Base-by-base conservation (phyloP, 768 basidiomycete genomes). In the Pleurotus djamor region DNA sequence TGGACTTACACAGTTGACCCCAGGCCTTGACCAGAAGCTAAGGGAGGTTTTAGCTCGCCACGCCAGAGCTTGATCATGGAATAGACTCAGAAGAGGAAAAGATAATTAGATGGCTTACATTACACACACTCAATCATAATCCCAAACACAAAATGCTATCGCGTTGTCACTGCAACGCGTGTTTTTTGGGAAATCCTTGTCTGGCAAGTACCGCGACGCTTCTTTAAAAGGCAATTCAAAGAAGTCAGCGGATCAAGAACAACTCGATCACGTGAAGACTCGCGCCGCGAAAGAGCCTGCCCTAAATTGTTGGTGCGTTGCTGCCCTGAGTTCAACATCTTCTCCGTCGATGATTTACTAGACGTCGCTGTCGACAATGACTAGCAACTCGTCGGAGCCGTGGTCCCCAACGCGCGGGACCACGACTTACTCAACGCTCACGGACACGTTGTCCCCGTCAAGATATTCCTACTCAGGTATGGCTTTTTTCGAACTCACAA, bases 381-480 rank as follows among this genome's bases (percentile, higher is more conserved):
- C 74, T 64, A 76, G 72, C 68, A 65, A 71, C 61, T 72, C 76
- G 61, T 69, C 80, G 59, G 81, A 80, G 63, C 75, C 79, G 17
- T 80, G 86, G 77, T 89, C 88, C 51, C 88, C 86, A 21, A 75
- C 80, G 17, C 82, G 82, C 64, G 86, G 85, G 72, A 83, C 85
- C 48, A 78, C 82, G 16, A 83, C 84, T 0, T 84, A 79, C 65
- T 81, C 82, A 13, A 78, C 79, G 0, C 66, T 84, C 51, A 78
- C 83, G 4, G 79, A 82, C 61, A 80, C 83, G 16, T 79, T 81
- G 9, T 85, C 86, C 4, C 82, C 85, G 48, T 84, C 87, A 70
- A 79, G 83, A 75, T 76, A 79, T 67, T 84, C 86, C 3, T 81
- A 83, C 64, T 84, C 84, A 70, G 81, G 88, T 87, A 45, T 33